These are phyloP conservation scores for Teratosphaeria destructans DNA, from an alignment of 2,329 filamentous ascomycete species.

Conservation along the genomic window DNA sequence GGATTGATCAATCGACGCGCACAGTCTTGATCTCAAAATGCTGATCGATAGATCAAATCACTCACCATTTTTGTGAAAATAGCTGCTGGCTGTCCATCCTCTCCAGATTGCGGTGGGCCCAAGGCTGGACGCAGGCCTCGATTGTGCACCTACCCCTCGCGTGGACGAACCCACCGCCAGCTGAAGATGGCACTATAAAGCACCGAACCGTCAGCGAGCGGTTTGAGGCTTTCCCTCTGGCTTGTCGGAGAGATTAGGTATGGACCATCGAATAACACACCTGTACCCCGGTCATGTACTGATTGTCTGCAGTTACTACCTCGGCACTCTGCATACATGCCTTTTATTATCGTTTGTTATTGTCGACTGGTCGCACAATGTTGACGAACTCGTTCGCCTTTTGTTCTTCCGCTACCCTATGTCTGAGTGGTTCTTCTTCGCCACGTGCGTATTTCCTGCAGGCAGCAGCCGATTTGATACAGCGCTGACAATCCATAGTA, in stretches of 20 bases:
- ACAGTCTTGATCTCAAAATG: too few species aligned
- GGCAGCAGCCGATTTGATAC: background rate
- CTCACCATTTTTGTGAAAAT: background rate
- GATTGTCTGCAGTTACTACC: conserved; percentile 30
- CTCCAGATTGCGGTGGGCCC: conserved; percentile 35
- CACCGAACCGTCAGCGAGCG: conserved; percentile 30
- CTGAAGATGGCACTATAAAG: conserved; percentile 1
- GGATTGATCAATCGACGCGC: too few species aligned
- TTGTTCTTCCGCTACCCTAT: conserved; percentile 41
- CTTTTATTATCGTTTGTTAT: conserved; percentile 37
- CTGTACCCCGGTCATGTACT: too few species aligned
- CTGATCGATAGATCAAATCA: background rate
- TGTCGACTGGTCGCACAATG: conserved; percentile 32
- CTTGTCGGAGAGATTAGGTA: conserved; percentile 31
- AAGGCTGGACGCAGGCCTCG: conserved; percentile 41
- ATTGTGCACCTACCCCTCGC: conserved; percentile 33
- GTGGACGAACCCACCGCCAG: conserved; percentile 31
- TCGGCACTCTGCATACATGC: conserved; percentile 40
- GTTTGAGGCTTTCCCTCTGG: conserved; percentile 36
- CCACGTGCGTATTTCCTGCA: background rate
- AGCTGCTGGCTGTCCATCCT: background rate
- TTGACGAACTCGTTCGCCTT: conserved; percentile 28
- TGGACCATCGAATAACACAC: too few species aligned
- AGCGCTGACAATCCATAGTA: background rate
- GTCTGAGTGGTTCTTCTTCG: conserved; percentile 30